phyloP scores from a whole-genome alignment of 208 protist species.

The Plasmodiophora brassicae region DNA sequence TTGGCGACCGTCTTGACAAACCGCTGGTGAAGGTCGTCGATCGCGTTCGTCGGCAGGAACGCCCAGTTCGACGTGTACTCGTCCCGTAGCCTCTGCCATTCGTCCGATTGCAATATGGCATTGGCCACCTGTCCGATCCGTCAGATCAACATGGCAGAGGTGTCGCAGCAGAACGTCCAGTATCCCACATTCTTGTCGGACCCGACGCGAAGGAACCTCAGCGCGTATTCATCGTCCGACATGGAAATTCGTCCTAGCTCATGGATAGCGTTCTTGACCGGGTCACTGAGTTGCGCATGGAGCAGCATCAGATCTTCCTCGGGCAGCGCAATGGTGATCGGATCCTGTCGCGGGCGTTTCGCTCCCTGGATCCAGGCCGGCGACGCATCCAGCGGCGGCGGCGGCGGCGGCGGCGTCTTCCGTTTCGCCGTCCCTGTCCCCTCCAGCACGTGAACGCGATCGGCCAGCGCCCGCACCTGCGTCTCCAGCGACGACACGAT shows the following conservation, averaged over 20 bases:
- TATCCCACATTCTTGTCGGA: background rate
- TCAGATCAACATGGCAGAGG: background rate
- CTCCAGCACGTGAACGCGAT: too few species aligned
- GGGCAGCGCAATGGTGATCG: background rate
- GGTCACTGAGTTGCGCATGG: background rate
- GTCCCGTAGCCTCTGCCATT: background rate
- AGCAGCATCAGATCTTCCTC: background rate
- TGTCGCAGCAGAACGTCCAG: background rate
- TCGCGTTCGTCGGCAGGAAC: background rate
- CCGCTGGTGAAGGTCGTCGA: background rate
- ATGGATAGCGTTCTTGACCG: constrained; percentile 19
- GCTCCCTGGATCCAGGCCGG: too few species aligned
- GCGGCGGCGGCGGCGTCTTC: too few species aligned
- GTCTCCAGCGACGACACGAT: too few species aligned
- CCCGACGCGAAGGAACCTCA: constrained; percentile 20
- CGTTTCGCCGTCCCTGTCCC: too few species aligned
- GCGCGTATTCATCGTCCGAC: background rate
- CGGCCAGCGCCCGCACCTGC: too few species aligned
- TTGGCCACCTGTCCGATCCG: background rate
- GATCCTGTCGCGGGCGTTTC: background rate
- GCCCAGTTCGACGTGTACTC: background rate
- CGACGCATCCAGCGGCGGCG: too few species aligned
- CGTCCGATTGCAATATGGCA: background rate
- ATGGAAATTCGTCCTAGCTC: background rate
- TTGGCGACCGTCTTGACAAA: constrained; percentile 19